Percentiles rank a stretch among this genome's conserved stretches.
Evolutionary conservation across 805 yeast genomes (phyloP).

Genomic region (Sugiyamaella qingdaonensis): DNA sequence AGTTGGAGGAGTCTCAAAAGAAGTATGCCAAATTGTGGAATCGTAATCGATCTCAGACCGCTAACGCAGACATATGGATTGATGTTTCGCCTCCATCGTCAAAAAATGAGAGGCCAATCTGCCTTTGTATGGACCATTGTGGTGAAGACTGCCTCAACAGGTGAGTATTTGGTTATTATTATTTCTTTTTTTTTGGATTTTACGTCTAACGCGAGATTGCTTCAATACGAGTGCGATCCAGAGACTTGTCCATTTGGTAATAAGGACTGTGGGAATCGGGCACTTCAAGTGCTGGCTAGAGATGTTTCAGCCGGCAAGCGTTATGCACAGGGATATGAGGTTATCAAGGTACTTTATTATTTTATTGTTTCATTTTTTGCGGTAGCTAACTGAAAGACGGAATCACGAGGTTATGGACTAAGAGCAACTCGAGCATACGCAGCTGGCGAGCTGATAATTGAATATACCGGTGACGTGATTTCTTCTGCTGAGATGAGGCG

Average conservation of each 20-base stretch:
- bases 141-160: slow-evolving; percentile 36
- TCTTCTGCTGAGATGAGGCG: slow-evolving; percentile 37
- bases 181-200: not conserved
- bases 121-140: slow-evolving; percentile 30
- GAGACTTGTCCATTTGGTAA: slow-evolving; percentile 32
- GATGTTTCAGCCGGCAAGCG: slow-evolving; percentile 14
- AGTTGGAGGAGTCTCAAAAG: slow-evolving; percentile 33
- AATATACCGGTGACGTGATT: slow-evolving; percentile 49
- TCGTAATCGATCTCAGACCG: not conserved
- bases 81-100: slow-evolving; percentile 19
- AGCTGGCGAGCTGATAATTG: slow-evolving; percentile 41
- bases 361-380: too few relatives aligned
- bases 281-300: slow-evolving; percentile 27
- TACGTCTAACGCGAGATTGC: slow-evolving; percentile 14
- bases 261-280: slow-evolving; percentile 38
- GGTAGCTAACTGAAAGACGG: slow-evolving; percentile 26
- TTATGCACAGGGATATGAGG: slow-evolving; percentile 31
- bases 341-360: slow-evolving; percentile 10
- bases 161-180: slow-evolving; percentile 1
- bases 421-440: slow-evolving; percentile 36
- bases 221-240: slow-evolving; percentile 36
- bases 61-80: slow-evolving; percentile 19
- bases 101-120: slow-evolving; percentile 19
- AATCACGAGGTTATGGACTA: slow-evolving; percentile 42
- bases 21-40: slow-evolving; percentile 16